Percentiles rank a stretch among this genome's conserved stretches.
Evolutionary conservation across 2,329 filamentous ascomycete species (phyloP).

Genomic region (Colletotrichum australisinense): DNA sequence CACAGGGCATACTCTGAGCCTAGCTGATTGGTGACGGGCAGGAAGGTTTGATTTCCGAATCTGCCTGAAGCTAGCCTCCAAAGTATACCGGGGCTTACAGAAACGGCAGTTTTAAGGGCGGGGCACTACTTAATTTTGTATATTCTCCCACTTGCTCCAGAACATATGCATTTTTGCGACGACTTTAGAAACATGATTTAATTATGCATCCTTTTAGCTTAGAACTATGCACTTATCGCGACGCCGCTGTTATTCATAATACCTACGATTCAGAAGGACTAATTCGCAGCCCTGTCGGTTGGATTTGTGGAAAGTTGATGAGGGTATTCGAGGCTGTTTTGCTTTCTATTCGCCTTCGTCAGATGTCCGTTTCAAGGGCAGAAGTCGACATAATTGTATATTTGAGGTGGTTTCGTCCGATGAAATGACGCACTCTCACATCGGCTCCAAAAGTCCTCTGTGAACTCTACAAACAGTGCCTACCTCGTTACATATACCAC

Average conservation of each 20-base stretch:
- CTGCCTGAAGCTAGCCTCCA: neutral
- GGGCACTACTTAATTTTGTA: too few relatives aligned
- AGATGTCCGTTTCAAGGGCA: neutral
- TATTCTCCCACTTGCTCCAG: too few relatives aligned
- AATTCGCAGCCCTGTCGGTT: neutral
- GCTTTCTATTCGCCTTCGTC: neutral
- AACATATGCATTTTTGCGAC: neutral
- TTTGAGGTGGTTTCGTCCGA: slow-evolving; percentile 15
- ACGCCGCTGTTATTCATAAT: neutral
- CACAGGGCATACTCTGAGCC: neutral
- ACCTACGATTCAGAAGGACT: neutral
- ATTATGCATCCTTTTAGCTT: neutral
- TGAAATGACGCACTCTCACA: neutral
- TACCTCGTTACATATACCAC: neutral
- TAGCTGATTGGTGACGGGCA: neutral
- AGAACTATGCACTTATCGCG: neutral
- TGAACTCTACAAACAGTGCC: neutral
- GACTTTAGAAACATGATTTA: neutral
- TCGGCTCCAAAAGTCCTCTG: neutral
- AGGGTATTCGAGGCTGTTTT: neutral
- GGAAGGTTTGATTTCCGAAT: neutral
- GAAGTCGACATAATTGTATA: neutral
- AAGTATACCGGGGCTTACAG: neutral
- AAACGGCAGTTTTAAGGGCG: neutral
- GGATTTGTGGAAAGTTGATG: neutral